Conservation (phyloP, 352 stramenopile species). For the Pythium periplocum region DNA sequence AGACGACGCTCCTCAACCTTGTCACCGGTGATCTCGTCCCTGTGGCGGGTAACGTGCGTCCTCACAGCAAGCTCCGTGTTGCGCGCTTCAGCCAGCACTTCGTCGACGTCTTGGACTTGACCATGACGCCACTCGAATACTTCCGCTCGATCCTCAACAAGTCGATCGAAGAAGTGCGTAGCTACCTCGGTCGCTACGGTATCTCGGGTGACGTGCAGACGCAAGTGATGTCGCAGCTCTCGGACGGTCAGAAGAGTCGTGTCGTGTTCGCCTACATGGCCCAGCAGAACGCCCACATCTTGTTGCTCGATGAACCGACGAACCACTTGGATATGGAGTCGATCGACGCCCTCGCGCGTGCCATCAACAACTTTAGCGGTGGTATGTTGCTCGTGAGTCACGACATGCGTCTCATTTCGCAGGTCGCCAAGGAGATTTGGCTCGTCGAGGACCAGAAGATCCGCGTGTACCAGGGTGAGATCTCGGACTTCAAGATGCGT, state of each 20-base stretch:
- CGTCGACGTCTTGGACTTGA: slow-evolving; percentile 96
- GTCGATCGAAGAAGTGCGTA: slow-evolving; percentile 92
- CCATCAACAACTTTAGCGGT: slow-evolving; percentile 97
- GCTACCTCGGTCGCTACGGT: slow-evolving; percentile 95
- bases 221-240: slow-evolving; percentile 95
- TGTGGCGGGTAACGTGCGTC: slow-evolving; percentile 92
- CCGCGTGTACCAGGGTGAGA: slow-evolving; percentile 95
- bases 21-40: slow-evolving; percentile 95
- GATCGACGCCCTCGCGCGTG: slow-evolving; percentile 96
- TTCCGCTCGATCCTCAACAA: slow-evolving; percentile 94
- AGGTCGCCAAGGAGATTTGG: slow-evolving; percentile 99
- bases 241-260: slow-evolving; percentile 95
- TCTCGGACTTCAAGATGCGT: slow-evolving; percentile 97
- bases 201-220: slow-evolving; percentile 95
- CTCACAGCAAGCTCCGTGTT: slow-evolving; percentile 95
- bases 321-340: slow-evolving; percentile 93
- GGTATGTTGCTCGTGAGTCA: slow-evolving; percentile 98
- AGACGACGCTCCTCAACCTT: slow-evolving; percentile 98
- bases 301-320: slow-evolving; percentile 88
- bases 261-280: slow-evolving; percentile 98
- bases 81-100: slow-evolving; percentile 98
- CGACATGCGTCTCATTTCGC: slow-evolving; percentile 98
- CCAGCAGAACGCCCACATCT: slow-evolving; percentile 95
- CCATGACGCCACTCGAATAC: slow-evolving; percentile 95
- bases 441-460: slow-evolving; percentile 97